Base-by-base conservation (phyloP, 1,284 basidiomycete genomes). In the Meira nashicola region DNA sequence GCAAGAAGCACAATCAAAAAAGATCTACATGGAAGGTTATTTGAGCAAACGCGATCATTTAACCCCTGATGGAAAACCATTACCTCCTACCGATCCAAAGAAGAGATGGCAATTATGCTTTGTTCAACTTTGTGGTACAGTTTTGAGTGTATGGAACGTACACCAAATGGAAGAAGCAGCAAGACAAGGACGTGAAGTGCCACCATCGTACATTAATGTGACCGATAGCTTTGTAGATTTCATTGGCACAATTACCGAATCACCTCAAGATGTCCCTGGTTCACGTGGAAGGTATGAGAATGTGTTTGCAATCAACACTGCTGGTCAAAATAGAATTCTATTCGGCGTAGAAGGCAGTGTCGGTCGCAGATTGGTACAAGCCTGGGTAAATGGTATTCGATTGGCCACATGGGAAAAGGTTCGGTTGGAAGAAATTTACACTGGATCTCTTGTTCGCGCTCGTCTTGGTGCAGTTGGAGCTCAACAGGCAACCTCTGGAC, bases 351-450 rank as follows among this genome's bases (percentile, higher is more conserved):
- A 77, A 50, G 69, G 73, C 53, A 67, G 69, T 48, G 63, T 68
- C 25, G 74, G 70, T 46, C 64, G 73, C 54, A 68, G 70, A 39
- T 63, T 71, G 54, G 68, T 76, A 21, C 74, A 75, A 60, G 70
- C 74, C 6, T 97, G 93, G 93, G 87, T 90, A 17, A 87, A 90
- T 21, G 92, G 92, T 6, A 83, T 98, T 40, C 87, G 95, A 15
- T 84, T 98, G 7, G 86, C 89, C 8, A 85, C 89, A 54, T 98
- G 93, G 92, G 94, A 98, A 79, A 92, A 95, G 70, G 89, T 90
- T 0, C 86, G 93, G 25, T 83, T 97, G 21, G 92, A 96, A 79
- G 94, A 97, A 80, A 92, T 98, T 60, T 98, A 98, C 79, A 97
- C 94, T 0, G 93, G 92, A 1, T 90, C 96, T 80, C 81, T 97